Evolutionary conservation across 169 alveolate genomes (phyloP).

Genomic region (Eimeria zaria): DNA sequence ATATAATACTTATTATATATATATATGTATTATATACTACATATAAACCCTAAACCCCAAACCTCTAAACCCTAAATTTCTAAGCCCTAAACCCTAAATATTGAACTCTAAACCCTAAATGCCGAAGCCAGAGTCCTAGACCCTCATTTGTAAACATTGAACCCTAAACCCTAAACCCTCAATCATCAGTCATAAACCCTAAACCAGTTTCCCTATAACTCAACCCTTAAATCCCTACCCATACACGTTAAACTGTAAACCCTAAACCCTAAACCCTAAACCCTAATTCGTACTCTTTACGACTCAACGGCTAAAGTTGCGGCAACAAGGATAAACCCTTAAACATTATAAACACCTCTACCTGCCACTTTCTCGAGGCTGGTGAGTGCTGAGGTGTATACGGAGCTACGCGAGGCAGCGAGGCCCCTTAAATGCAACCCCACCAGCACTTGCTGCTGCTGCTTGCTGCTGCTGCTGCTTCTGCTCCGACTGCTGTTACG

Average conservation of each 20-base stretch:
- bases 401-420: background rate
- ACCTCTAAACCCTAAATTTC: background rate
- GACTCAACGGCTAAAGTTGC: background rate
- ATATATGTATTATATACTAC: too few species aligned
- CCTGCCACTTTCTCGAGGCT: background rate
- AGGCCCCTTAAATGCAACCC: background rate
- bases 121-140: background rate
- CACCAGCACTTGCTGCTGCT: background rate
- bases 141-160: background rate
- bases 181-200: background rate
- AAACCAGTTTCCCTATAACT: too few species aligned
- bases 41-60: background rate
- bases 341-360: background rate
- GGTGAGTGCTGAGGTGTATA: background rate
- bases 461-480: background rate
- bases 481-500: background rate
- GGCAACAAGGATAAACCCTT: background rate
- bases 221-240: background rate
- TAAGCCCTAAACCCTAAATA: background rate
- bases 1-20: background rate
- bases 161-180: background rate
- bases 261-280: constrained; percentile 28
- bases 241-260: background rate
- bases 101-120: background rate
- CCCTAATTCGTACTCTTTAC: background rate